phyloP scores from a whole-genome alignment of 2,329 filamentous ascomycete genomes.

The Cercospora brassicicola region DNA sequence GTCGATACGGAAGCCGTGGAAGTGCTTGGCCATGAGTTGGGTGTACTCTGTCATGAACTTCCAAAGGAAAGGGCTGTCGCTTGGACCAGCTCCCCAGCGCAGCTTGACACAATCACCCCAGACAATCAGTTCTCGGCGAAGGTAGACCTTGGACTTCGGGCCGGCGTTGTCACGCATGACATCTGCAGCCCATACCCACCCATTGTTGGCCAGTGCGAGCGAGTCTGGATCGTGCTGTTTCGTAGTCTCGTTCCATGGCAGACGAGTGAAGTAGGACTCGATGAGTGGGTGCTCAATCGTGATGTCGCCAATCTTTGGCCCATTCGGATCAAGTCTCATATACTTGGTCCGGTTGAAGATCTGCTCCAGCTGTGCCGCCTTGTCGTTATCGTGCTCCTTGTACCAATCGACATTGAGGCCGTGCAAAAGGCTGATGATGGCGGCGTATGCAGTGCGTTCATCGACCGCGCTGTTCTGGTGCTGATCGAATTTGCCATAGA shows the following conservation, averaged over 20 bases:
- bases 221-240: constrained; percentile 73
- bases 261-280: constrained; percentile 90
- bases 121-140: constrained; percentile 93
- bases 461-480: constrained; percentile 52
- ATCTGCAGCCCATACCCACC: constrained; percentile 98
- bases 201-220: constrained; percentile 87
- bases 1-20: constrained; percentile 92
- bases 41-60: constrained; percentile 94
- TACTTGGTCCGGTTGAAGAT: constrained; percentile 95
- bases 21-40: constrained; percentile 87
- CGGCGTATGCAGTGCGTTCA: constrained; percentile 56
- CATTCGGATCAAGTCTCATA: constrained; percentile 85
- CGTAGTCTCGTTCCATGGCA: constrained; percentile 77
- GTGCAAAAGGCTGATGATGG: constrained; percentile 65
- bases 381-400: constrained; percentile 84
- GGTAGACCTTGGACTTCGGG: constrained; percentile 82
- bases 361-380: constrained; percentile 81
- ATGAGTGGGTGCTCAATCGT: constrained; percentile 76
- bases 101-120: constrained; percentile 99
- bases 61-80: constrained; percentile 93
- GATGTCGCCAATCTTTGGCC: constrained; percentile 81
- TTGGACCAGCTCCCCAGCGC: constrained; percentile 74
- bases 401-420: constrained; percentile 87
- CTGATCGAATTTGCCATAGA: constrained; percentile 68
- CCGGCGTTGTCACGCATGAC: constrained; percentile 93